Evolutionary conservation across 2,329 filamentous ascomycete genomes (phyloP).

Genomic region (Penicillium sp.): DNA sequence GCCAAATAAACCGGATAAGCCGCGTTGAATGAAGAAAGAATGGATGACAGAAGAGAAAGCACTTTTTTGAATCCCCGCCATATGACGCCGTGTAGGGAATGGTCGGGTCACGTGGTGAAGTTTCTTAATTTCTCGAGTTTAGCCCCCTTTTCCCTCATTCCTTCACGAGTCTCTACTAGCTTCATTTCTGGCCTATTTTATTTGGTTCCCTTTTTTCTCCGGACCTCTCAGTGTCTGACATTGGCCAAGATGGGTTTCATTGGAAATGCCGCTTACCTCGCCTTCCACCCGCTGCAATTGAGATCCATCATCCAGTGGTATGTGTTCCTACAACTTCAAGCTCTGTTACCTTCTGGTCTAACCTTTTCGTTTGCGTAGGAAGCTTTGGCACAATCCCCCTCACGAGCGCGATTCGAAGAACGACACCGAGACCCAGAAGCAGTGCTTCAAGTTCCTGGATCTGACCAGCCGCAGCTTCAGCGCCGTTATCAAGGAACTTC

Average conservation of each 20-base stretch:
- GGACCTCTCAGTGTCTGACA: constrained; percentile 6
- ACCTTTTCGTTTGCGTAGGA: constrained; percentile 54
- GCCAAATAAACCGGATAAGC: neutral
- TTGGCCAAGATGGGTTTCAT: constrained; percentile 38
- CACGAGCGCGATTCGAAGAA: constrained; percentile 73
- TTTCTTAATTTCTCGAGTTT: constrained; percentile 1
- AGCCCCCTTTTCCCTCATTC: constrained; percentile 11
- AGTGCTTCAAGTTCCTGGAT: constrained; percentile 83
- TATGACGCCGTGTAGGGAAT: neutral
- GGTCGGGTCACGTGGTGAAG: constrained; percentile 1
- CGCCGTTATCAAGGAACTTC: constrained; percentile 89
- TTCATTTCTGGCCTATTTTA: constrained; percentile 6
- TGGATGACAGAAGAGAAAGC: neutral
- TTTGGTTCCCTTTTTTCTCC: constrained; percentile 6
- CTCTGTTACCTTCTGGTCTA: neutral
- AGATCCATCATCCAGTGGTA: constrained; percentile 87
- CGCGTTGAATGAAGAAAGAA: neutral
- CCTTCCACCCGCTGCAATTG: constrained; percentile 71
- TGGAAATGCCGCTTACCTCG: constrained; percentile 61
- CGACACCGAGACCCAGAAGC: constrained; percentile 67
- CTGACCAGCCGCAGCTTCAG: constrained; percentile 89
- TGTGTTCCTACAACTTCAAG: constrained; percentile 19
- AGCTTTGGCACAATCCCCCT: constrained; percentile 92
- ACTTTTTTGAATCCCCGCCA: neutral
- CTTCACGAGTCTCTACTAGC: constrained; percentile 9